Conservation (phyloP, 208 protist species). For the Wallacemonas collosoma region DNA sequence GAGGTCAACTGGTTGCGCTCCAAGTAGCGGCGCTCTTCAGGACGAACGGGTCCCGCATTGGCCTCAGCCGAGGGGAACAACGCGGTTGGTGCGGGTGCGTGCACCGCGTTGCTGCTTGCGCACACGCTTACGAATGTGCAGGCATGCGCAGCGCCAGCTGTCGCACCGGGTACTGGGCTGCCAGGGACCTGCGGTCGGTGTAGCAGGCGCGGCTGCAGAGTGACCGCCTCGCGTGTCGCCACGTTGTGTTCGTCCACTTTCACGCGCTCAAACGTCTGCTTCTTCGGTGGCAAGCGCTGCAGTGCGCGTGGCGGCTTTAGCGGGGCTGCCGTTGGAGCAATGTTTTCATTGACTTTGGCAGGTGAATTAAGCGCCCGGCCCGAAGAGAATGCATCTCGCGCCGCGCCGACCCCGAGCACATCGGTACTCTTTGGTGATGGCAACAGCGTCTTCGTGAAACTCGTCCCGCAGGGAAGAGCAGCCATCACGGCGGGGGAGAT, state of each 20-base stretch:
- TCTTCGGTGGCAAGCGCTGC: slow-evolving; percentile 2
- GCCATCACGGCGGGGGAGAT: background rate
- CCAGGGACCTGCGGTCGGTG: slow-evolving; percentile 4
- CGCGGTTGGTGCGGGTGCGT: too few relatives aligned
- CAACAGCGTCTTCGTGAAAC: background rate
- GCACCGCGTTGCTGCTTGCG: background rate
- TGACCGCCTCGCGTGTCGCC: background rate
- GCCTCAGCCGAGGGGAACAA: background rate
- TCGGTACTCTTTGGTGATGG: too few relatives aligned
- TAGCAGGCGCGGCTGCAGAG: background rate
- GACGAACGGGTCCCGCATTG: slow-evolving; percentile 24
- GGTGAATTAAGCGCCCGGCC: too few relatives aligned
- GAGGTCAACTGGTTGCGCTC: slow-evolving; percentile 34
- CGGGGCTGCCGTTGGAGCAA: background rate
- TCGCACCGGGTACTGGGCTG: slow-evolving; percentile 6
- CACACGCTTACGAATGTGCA: background rate
- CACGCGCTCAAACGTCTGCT: slow-evolving; percentile 1
- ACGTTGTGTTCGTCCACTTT: background rate
- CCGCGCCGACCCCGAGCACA: too few relatives aligned
- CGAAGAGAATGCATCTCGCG: too few relatives aligned
- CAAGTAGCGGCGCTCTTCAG: slow-evolving; percentile 35
- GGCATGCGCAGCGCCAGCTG: background rate
- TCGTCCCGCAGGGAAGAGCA: background rate
- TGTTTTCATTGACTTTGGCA: too few relatives aligned
- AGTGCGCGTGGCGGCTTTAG: background rate